Evolutionary conservation across 768 basidiomycete genomes (phyloP).

Genomic region (Sporobolomyces phaffii): DNA sequence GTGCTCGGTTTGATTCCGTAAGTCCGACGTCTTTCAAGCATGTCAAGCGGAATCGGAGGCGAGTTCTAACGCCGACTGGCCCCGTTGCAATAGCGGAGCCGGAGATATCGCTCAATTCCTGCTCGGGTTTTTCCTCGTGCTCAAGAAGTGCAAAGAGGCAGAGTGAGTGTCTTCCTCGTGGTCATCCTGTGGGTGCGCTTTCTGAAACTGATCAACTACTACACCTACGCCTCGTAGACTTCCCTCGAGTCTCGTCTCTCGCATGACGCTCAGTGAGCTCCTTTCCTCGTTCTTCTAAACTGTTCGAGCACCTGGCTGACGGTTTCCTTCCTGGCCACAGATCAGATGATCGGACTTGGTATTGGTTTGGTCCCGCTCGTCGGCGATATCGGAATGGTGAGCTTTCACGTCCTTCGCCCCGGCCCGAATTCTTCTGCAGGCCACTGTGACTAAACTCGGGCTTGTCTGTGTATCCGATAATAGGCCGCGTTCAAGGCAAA

Average conservation of each 20-base stretch:
- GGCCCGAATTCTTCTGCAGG: too few relatives aligned
- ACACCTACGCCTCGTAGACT: neutral
- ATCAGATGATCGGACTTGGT: constrained; percentile 63
- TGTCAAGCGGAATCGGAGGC: too few relatives aligned
- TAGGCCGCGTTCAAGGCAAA: constrained; percentile 67
- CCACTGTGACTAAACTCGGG: neutral
- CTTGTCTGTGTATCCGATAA: too few relatives aligned
- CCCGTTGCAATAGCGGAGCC: too few relatives aligned
- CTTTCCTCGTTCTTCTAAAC: neutral
- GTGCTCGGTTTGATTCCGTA: constrained; percentile 22
- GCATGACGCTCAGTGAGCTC: constrained; percentile 59
- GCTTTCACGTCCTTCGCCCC: neutral
- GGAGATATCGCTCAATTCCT: constrained; percentile 51
- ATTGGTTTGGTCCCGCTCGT: constrained; percentile 62
- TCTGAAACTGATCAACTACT: too few relatives aligned
- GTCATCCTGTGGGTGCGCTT: too few relatives aligned
- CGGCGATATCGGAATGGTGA: constrained; percentile 69
- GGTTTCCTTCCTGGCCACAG: constrained; percentile 11
- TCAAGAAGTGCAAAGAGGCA: constrained; percentile 66
- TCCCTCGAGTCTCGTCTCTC: constrained; percentile 52
- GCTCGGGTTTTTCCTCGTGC: constrained; percentile 69
- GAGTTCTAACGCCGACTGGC: too few relatives aligned
- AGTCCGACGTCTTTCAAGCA: neutral
- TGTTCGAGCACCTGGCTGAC: too few relatives aligned
- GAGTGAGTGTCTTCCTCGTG: constrained; percentile 7